Conservation (phyloP, 129 eudicot species). For the Centrapalus pauciflorus region DNA sequence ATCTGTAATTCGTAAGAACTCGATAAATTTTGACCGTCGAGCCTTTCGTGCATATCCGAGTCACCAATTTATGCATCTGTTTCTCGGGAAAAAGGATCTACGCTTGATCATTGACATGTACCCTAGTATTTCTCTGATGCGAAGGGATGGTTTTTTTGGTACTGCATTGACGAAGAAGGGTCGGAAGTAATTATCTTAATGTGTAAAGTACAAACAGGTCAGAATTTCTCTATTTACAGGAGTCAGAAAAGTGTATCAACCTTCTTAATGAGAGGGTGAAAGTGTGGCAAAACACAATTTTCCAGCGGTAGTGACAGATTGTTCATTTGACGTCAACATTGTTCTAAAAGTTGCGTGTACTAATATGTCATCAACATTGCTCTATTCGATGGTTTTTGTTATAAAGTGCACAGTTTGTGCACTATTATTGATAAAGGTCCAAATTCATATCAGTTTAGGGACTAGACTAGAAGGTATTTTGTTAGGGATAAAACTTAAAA, state of each 20-base stretch:
- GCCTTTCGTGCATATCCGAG: background rate
- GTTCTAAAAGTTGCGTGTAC: background rate
- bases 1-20: background rate
- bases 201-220: background rate
- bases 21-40: background rate
- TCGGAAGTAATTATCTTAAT: background rate
- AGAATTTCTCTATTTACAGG: background rate
- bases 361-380: slow-evolving; percentile 9
- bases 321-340: slow-evolving; percentile 1
- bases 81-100: slow-evolving; percentile 10
- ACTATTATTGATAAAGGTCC: slow-evolving; percentile 1
- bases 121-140: slow-evolving; percentile 17
- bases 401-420: background rate
- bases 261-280: background rate
- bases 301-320: background rate
- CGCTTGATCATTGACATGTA: background rate
- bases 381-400: slow-evolving; percentile 2
- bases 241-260: background rate
- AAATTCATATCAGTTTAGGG: background rate
- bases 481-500: background rate
- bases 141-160: background rate
- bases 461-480: background rate
- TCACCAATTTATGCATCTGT: slow-evolving; percentile 8
- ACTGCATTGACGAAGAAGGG: background rate
- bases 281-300: background rate